Conservation (phyloP, 2,329 filamentous ascomycete genomes). For the Colletotrichum sp. region DNA sequence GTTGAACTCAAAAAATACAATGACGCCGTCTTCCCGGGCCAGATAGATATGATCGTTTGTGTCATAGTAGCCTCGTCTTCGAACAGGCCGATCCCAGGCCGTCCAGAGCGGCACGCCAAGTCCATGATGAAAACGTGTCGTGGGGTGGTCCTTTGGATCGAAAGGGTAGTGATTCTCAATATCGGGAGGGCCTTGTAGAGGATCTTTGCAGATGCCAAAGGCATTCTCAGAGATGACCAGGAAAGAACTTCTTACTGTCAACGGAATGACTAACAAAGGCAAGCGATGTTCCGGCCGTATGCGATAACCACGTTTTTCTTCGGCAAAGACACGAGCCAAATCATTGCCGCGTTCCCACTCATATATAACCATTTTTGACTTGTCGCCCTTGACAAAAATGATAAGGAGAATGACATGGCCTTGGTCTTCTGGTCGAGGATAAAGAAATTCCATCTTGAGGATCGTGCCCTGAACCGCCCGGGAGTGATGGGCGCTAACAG, state of each 20-base stretch:
- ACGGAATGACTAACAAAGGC: slow-evolving; percentile 74
- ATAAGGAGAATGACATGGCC: slow-evolving; percentile 80
- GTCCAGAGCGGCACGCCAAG: slow-evolving; percentile 70
- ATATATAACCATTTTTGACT: slow-evolving; percentile 60
- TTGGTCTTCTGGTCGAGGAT: slow-evolving; percentile 69
- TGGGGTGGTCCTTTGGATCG: slow-evolving; percentile 41
- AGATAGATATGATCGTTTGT: slow-evolving; percentile 83
- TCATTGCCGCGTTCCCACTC: slow-evolving; percentile 64
- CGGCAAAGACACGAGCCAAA: slow-evolving; percentile 48
- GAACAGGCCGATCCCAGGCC: slow-evolving; percentile 80
- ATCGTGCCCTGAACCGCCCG: slow-evolving; percentile 73
- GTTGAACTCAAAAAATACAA: slow-evolving; percentile 75
- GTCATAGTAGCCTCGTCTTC: slow-evolving; percentile 65
- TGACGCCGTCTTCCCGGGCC: slow-evolving; percentile 83
- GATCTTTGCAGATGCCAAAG: slow-evolving; percentile 61
- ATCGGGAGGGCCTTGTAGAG: slow-evolving; percentile 55
- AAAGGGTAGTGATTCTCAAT: slow-evolving; percentile 45
- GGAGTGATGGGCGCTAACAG: slow-evolving; percentile 56
- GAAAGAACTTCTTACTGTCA: slow-evolving; percentile 74
- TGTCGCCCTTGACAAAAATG: slow-evolving; percentile 54
- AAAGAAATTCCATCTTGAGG: slow-evolving; percentile 85
- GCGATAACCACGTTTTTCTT: slow-evolving; percentile 54
- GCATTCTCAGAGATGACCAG: slow-evolving; percentile 67
- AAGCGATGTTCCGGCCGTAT: slow-evolving; percentile 59
- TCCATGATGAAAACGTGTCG: slow-evolving; percentile 53